These are phyloP conservation scores for Penicillium sp. DNA, from an alignment of 2,329 filamentous ascomycete genomes.

Conservation along the genomic window DNA sequence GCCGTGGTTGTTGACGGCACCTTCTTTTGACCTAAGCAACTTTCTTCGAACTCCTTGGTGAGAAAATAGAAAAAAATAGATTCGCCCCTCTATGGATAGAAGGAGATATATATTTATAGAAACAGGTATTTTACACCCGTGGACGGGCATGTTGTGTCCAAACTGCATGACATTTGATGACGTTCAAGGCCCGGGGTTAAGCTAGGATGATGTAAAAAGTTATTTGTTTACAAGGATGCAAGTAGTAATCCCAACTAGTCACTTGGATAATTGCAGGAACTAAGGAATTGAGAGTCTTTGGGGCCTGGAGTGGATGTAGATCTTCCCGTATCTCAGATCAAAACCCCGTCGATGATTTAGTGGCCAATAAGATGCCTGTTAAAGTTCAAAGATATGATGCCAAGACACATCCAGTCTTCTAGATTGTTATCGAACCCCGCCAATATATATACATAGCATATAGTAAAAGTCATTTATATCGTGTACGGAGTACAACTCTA, in stretches of 20 bases:
- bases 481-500: background rate
- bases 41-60: background rate
- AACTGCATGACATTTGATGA: background rate
- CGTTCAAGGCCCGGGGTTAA: background rate
- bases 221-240: background rate
- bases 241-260: background rate
- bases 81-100: background rate
- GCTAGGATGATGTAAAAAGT: background rate
- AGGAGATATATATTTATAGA: conserved; percentile 3
- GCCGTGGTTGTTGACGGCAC: background rate
- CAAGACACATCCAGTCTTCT: background rate
- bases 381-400: background rate
- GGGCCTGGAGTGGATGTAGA: conserved; percentile 1
- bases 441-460: background rate
- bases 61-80: background rate
- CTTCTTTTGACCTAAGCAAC: background rate
- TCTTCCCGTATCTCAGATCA: conserved; percentile 4
- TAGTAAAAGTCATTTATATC: background rate
- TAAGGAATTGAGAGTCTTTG: background rate
- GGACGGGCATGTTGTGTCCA: background rate
- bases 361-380: conserved; percentile 1
- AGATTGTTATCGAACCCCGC: background rate
- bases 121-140: background rate
- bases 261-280: background rate
- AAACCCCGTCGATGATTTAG: conserved; percentile 1